Percentiles rank a stretch among this genome's conserved stretches.
These are phyloP conservation scores for Mikania micrantha DNA, from an alignment of 129 eudicot genomes.

Conservation along the genomic window DNA sequence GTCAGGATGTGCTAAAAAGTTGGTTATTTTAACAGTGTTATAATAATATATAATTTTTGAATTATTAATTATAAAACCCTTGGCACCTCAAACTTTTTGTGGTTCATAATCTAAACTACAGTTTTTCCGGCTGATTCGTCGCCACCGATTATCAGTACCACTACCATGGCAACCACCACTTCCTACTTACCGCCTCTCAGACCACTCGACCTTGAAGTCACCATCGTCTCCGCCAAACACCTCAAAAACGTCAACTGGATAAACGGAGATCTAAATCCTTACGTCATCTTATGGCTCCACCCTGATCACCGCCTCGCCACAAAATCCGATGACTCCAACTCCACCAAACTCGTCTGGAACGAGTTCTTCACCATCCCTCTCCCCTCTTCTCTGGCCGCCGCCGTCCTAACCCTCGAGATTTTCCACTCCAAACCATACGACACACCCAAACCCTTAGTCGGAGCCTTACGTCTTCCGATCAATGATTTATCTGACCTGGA, in stretches of 20 bases:
- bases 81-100: too few species aligned
- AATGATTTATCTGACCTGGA: conserved; percentile 37
- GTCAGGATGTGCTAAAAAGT: too few species aligned
- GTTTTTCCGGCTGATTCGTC: too few species aligned
- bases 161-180: too few species aligned
- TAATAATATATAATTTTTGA: too few species aligned
- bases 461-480: conserved; percentile 46
- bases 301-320: conserved; percentile 72
- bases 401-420: conserved; percentile 54
- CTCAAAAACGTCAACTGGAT: conserved; percentile 86
- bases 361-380: conserved; percentile 61
- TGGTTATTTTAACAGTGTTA: too few species aligned
- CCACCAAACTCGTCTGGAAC: conserved; percentile 77
- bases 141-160: too few species aligned
- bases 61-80: too few species aligned
- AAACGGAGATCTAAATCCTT: conserved; percentile 62
- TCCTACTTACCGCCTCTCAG: too few species aligned
- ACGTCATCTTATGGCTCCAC: conserved; percentile 75
- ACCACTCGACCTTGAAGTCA: conserved; percentile 58
- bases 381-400: conserved; percentile 29
- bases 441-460: conserved; percentile 63
- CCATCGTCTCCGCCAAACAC: conserved; percentile 80
- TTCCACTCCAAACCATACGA: conserved; percentile 72
- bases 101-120: too few species aligned
- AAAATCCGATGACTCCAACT: conserved; percentile 61